These are phyloP conservation scores for Decorospora gaudefroyi DNA, from an alignment of 2,329 filamentous ascomycete genomes.

Conservation along the genomic window DNA sequence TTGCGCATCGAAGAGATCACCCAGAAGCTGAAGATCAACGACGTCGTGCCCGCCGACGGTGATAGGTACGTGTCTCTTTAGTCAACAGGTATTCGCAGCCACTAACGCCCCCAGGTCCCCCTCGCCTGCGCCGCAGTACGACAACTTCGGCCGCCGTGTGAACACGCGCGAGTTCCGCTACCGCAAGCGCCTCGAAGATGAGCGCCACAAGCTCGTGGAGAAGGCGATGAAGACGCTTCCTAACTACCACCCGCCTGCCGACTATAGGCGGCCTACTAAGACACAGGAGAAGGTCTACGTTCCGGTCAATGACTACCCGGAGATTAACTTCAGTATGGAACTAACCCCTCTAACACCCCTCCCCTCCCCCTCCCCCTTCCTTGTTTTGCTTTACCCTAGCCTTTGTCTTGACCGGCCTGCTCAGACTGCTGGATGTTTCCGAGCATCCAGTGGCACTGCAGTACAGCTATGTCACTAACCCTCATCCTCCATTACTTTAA, in stretches of 20 bases:
- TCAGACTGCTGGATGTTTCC: constrained; percentile 38
- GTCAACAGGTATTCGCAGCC: neutral
- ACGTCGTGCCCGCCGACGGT: constrained; percentile 95
- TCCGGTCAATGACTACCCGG: constrained; percentile 99
- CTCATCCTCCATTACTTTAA: constrained; percentile 39
- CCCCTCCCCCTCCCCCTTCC: constrained; percentile 62
- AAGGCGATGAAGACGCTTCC: constrained; percentile 99
- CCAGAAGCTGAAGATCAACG: constrained; percentile 98
- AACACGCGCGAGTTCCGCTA: constrained; percentile 99
- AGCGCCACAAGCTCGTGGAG: constrained; percentile 97
- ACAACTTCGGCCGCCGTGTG: constrained; percentile 98
- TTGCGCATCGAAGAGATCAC: constrained; percentile 98
- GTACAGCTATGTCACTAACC: constrained; percentile 51
- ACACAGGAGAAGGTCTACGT: constrained; percentile 99
- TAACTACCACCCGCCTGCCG: constrained; percentile 98
- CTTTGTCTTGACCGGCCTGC: constrained; percentile 53
- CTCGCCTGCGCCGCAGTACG: constrained; percentile 94
- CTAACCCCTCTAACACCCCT: constrained; percentile 79
- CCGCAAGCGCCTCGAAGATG: constrained; percentile 95
- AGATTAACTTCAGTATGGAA: constrained; percentile 99
- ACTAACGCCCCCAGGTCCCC: constrained; percentile 69
- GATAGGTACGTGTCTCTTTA: constrained; percentile 72
- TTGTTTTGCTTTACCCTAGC: constrained; percentile 51
- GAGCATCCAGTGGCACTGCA: constrained; percentile 41
- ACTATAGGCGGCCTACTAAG: constrained; percentile 98